These are phyloP conservation scores for Blastobotrys malaysiensis DNA, from an alignment of 1,139 yeast genomes.

Conservation along the genomic window DNA sequence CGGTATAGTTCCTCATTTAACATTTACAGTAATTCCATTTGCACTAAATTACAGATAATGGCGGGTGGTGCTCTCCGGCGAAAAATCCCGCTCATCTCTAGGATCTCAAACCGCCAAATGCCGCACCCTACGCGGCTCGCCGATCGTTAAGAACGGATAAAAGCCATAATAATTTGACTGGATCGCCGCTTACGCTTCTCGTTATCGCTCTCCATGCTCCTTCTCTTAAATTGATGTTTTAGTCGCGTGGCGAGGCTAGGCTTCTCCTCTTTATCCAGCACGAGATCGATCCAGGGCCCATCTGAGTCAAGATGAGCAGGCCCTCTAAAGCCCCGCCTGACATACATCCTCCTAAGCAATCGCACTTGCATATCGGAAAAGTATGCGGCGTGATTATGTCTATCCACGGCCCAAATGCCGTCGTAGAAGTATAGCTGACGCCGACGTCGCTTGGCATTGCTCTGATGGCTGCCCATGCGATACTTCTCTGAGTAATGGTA, in stretches of 20 bases:
- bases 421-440: constrained; percentile 4
- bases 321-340: constrained; percentile 2
- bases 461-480: background rate
- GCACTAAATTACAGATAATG: no score
- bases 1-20: no score
- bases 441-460: background rate
- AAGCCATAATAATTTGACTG: background rate
- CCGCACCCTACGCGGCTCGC: background rate
- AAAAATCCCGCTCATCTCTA: no score
- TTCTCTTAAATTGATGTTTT: background rate
- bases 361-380: constrained; percentile 4
- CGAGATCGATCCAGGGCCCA: constrained; percentile 8
- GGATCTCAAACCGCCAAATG: no score
- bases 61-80: no score
- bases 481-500: background rate
- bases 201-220: background rate
- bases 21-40: no score
- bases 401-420: constrained; percentile 11
- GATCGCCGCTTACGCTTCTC: background rate
- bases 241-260: background rate
- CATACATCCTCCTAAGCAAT: constrained; percentile 7
- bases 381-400: constrained; percentile 3
- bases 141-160: background rate
- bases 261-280: background rate
- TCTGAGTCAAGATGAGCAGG: constrained; percentile 3